These are phyloP conservation scores for Xerocomellus intermedius DNA, from an alignment of 768 basidiomycete species.

Conservation along the genomic window DNA sequence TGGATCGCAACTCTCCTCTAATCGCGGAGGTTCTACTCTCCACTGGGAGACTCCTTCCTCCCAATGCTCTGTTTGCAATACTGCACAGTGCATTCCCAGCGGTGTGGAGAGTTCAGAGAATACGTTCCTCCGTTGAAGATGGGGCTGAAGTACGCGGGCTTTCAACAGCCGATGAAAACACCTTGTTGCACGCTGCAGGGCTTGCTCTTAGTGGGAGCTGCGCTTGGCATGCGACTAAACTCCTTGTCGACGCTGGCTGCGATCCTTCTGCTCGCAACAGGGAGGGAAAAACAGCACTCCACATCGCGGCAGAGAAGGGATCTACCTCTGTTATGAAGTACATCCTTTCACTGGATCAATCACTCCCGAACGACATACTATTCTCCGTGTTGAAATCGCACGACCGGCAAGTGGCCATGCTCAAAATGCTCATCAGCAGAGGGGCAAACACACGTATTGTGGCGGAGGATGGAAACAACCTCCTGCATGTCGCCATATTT, in stretches of 20 bases:
- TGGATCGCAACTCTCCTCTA: background rate
- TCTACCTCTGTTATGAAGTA: background rate
- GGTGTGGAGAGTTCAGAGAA: background rate
- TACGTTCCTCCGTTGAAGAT: background rate
- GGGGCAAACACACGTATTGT: background rate
- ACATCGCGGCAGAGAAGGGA: background rate
- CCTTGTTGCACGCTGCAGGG: background rate
- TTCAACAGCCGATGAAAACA: background rate
- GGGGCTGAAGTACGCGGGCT: background rate
- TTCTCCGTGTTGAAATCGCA: background rate
- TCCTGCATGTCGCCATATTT: background rate
- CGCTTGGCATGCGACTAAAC: background rate
- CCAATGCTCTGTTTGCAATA: background rate
- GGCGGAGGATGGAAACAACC: background rate
- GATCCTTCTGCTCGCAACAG: background rate
- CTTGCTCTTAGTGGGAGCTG: background rate
- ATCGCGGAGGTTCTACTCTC: background rate
- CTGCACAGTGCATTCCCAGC: background rate
- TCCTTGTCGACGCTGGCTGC: background rate
- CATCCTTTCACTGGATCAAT: background rate
- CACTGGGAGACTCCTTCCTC: no score
- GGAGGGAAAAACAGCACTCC: background rate
- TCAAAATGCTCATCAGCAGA: background rate
- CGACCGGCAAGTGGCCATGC: background rate
- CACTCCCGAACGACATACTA: slow-evolving; percentile 3